Conservation (phyloP, 768 basidiomycete genomes). For the Naganishia vishniacii region DNA sequence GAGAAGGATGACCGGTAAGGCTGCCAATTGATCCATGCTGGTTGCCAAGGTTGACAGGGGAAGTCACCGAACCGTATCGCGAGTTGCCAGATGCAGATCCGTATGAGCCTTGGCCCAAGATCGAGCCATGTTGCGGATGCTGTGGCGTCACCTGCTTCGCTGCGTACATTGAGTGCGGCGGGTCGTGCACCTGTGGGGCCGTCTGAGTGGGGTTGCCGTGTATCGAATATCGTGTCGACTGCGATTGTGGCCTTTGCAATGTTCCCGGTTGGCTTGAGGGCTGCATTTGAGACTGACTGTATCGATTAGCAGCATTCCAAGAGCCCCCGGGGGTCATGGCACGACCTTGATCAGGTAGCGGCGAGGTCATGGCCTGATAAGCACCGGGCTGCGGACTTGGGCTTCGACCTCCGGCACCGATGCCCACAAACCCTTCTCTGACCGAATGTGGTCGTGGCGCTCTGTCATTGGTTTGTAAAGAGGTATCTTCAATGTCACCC, state of each 20-base stretch:
- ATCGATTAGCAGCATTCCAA: constrained; percentile 4
- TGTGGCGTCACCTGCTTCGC: background rate
- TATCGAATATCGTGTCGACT: constrained; percentile 10
- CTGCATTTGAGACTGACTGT: constrained; percentile 8
- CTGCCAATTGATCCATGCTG: constrained; percentile 8
- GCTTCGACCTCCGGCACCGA: constrained; percentile 58
- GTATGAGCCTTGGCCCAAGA: background rate
- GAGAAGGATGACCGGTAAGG: background rate
- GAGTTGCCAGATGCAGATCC: background rate
- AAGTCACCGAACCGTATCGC: background rate
- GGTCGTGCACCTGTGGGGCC: background rate
- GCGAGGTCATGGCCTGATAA: constrained; percentile 18
- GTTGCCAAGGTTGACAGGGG: background rate
- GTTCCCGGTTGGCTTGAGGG: constrained; percentile 5
- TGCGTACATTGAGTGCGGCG: constrained; percentile 3
- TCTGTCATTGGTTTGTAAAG: constrained; percentile 39
- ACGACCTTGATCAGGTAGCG: constrained; percentile 1
- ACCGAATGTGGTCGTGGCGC: constrained; percentile 35
- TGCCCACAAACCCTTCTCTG: constrained; percentile 65
- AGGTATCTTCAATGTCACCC: background rate
- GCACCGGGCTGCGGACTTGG: constrained; percentile 56
- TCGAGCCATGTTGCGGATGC: background rate
- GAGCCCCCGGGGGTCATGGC: constrained; percentile 8
- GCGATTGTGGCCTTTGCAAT: constrained; percentile 11
- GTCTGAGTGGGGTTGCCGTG: constrained; percentile 3